These are phyloP conservation scores for Pseudocercospora musae DNA, from an alignment of 2,329 filamentous ascomycete genomes.

Conservation along the genomic window DNA sequence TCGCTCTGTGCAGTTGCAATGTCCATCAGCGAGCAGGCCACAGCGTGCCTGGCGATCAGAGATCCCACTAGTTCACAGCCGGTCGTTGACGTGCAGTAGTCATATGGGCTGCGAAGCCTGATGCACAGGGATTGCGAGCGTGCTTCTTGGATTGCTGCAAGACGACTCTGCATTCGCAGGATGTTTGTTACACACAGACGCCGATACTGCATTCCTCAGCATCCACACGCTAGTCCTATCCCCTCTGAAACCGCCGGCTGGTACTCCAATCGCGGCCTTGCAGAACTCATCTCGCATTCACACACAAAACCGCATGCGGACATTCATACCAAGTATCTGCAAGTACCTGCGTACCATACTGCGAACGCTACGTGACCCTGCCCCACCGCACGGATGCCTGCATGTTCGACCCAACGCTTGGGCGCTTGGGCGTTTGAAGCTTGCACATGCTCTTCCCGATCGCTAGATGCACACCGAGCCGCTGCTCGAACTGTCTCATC, in stretches of 20 bases:
- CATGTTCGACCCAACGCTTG: constrained; percentile 28
- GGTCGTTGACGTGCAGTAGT: constrained; percentile 30
- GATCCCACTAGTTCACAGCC: constrained; percentile 22
- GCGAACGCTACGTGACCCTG: constrained; percentile 34
- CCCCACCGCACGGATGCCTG: constrained; percentile 30
- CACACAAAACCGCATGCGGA: constrained; percentile 19
- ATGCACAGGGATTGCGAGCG: constrained; percentile 21
- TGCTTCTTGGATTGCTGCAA: constrained; percentile 12
- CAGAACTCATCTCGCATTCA: constrained; percentile 9
- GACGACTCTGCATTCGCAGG: constrained; percentile 4
- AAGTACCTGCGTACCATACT: constrained; percentile 32
- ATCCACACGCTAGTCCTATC: constrained; percentile 19
- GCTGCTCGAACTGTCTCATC: constrained; percentile 10
- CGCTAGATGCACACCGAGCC: constrained; percentile 10
- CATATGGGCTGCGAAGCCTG: constrained; percentile 24
- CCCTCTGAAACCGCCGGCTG: constrained; percentile 22
- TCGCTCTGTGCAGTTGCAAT: constrained; percentile 13
- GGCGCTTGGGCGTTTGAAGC: constrained; percentile 27
- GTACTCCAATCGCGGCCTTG: constrained; percentile 16
- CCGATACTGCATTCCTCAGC: constrained; percentile 27
- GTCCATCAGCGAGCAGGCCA: constrained; percentile 3
- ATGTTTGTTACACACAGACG: constrained; percentile 25
- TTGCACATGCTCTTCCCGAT: constrained; percentile 20
- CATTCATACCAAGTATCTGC: constrained; percentile 13
- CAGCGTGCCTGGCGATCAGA: constrained; percentile 22